Conservation (phyloP, 108 stramenopile genomes). For the Discostella stelligeroides region DNA sequence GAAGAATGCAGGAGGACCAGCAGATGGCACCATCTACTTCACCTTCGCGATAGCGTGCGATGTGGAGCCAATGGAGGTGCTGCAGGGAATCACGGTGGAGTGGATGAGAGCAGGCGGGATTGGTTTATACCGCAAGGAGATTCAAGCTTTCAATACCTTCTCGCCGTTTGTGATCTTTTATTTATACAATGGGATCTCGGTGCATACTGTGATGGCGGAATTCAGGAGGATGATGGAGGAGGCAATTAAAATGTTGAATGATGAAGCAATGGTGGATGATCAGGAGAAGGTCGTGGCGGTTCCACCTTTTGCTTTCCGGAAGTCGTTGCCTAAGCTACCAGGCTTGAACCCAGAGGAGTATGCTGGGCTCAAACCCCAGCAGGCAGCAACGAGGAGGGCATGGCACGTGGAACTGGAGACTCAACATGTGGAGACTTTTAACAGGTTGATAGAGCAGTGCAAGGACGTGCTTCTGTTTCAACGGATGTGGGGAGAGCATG, state of each 20-base stretch:
- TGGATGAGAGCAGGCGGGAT: no score
- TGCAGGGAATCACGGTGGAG: neutral
- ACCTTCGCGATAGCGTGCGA: neutral
- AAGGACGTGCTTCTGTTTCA: no score
- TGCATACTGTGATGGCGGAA: neutral
- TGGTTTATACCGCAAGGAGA: no score
- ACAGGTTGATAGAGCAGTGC: no score
- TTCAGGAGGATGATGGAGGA: neutral
- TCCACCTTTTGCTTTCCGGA: neutral
- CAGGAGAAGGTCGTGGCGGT: neutral
- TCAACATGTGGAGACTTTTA: neutral
- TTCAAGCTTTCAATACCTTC: neutral
- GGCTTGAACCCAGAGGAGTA: neutral
- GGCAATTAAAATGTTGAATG: no score
- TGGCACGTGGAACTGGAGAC: no score
- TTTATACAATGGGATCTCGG: neutral
- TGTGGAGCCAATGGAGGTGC: neutral
- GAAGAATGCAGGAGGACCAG: neutral
- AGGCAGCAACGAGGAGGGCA: no score
- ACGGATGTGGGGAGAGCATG: no score
- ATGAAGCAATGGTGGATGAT: neutral
- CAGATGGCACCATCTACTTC: neutral
- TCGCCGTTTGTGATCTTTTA: neutral
- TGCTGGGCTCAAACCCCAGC: no score
- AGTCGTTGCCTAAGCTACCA: neutral